phyloP scores from a whole-genome alignment of 2,329 filamentous ascomycete species.

The Fragosphaeria purpurea region DNA sequence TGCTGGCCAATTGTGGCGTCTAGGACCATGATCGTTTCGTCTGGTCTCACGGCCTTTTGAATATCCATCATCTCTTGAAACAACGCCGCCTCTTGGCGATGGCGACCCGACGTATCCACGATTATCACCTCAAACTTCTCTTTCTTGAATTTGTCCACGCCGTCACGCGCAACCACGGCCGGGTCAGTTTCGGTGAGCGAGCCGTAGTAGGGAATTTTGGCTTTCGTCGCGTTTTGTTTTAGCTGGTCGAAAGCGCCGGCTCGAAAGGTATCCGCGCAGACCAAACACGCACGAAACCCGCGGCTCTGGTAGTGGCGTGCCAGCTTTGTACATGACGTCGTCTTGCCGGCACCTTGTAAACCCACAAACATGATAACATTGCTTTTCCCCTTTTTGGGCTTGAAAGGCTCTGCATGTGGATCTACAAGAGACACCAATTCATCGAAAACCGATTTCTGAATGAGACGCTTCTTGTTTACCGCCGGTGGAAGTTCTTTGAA shows the following conservation, averaged over 20 bases:
- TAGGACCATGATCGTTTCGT: constrained; percentile 97
- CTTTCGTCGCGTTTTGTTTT: constrained; percentile 98
- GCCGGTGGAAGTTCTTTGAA: constrained; percentile 86
- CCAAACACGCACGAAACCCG: constrained; percentile 85
- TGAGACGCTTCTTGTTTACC: constrained; percentile 96
- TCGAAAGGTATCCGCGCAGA: constrained; percentile 97
- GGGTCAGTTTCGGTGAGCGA: constrained; percentile 94
- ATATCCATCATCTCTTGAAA: constrained; percentile 99
- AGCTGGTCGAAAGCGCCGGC: constrained; percentile 96
- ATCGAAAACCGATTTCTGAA: constrained; percentile 96
- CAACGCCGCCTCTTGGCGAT: constrained; percentile 87
- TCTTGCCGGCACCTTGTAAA: constrained; percentile 94
- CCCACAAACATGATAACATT: constrained; percentile 99
- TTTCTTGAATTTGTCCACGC: constrained; percentile 98
- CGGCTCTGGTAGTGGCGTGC: constrained; percentile 89
- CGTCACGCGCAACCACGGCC: constrained; percentile 83
- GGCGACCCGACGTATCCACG: constrained; percentile 90
- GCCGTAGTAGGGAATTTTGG: constrained; percentile 97
- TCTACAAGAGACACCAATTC: constrained; percentile 93
- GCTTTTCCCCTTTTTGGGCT: constrained; percentile 88
- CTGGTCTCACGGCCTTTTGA: constrained; percentile 76
- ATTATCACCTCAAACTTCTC: constrained; percentile 98
- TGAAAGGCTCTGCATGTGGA: constrained; percentile 89
- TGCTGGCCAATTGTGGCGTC: constrained; percentile 95
- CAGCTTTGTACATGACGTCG: constrained; percentile 94